Base-by-base conservation (phyloP, 805 yeast species). In the Metschnikowia hibisci region DNA sequence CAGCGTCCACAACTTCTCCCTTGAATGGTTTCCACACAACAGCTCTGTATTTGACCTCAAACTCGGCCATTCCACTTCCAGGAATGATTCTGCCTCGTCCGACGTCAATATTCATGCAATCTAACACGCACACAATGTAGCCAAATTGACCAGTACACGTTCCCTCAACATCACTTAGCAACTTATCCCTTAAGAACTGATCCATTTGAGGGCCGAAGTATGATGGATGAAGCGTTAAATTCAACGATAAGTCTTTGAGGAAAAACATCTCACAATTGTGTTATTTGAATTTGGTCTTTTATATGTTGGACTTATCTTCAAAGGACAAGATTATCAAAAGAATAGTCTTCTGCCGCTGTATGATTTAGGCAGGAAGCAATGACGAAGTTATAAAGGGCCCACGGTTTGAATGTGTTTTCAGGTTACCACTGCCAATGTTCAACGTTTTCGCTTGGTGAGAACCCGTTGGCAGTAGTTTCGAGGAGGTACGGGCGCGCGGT, bases 61-160 rank as follows among this genome's bases (percentile, higher is more conserved):
- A 93, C 65, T 89, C 97, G 0, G 99, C 98, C 57, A 89, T 82
- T 2, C 99, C 99, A 45, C 83, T 81, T 18, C 90, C 83, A 3
- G 98, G 96, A 34, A 93, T 77, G 50, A 93, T 87, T 54, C 86
- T 74, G 14, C 99, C 99, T 55, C 88, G 84, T 37, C 96, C 99
- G 28, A 93, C 95, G 60, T 93, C 97, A 45, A 93, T 88, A 52
- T 83, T 79, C 84, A 87, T 88, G 52, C 95, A 87, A 61, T 93
- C 98, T 61, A 93, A 74, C 34, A 93, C 99, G 67, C 97, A 91
- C 45, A 93, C 83, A 53, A 93, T 93, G 64, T 93, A 93, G 11
- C 99, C 99, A 71, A 93, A 93, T 65, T 93, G 96, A 56, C 99
- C 99, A 0, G 98, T 90, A 68, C 98, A 93, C 1, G 98, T 89